A percentile compares a stretch with the other conserved stretches of the same genome.
Evolutionary conservation across 2,329 filamentous ascomycete species (phyloP).

Genomic region (Simplicillium aogashimaense): DNA sequence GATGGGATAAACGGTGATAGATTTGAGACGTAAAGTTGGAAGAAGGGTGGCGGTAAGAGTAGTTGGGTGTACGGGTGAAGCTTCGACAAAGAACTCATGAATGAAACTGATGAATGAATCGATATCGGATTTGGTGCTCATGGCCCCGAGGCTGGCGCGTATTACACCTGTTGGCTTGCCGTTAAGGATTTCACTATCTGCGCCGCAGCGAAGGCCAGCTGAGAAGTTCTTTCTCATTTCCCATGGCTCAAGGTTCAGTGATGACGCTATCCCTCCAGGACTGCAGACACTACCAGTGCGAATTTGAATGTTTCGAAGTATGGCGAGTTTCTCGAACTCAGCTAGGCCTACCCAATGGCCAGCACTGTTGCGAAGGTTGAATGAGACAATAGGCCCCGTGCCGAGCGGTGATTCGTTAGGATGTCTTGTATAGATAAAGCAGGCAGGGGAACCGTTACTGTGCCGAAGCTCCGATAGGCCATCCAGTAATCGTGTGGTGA

Average conservation of each 20-base stretch:
- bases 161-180: slow-evolving; percentile 86
- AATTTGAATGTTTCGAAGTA: slow-evolving; percentile 69
- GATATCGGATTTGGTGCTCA: slow-evolving; percentile 74
- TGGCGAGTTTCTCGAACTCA: slow-evolving; percentile 81
- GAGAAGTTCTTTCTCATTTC: slow-evolving; percentile 82
- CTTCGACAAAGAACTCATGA: slow-evolving; percentile 50
- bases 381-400: slow-evolving; percentile 70
- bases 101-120: slow-evolving; percentile 62
- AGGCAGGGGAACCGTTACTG: slow-evolving; percentile 56
- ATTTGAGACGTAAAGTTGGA: slow-evolving; percentile 36
- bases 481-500: slow-evolving; percentile 49
- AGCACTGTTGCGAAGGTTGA: slow-evolving; percentile 64
- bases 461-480: slow-evolving; percentile 55
- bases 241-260: slow-evolving; percentile 64
- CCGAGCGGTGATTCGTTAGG: slow-evolving; percentile 14
- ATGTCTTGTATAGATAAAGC: slow-evolving; percentile 49
- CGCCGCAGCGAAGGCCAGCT: slow-evolving; percentile 74
- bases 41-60: neutral
- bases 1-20: slow-evolving; percentile 74
- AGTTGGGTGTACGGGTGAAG: neutral
- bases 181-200: slow-evolving; percentile 68
- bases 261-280: slow-evolving; percentile 71
- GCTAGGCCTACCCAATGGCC: slow-evolving; percentile 70
- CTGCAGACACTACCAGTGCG: slow-evolving; percentile 88
- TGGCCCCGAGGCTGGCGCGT: slow-evolving; percentile 77